Percentiles rank a stretch among this genome's conserved stretches.
phyloP scores from a whole-genome alignment of 75 land plant species.

The Sequoia sempervirens region DNA sequence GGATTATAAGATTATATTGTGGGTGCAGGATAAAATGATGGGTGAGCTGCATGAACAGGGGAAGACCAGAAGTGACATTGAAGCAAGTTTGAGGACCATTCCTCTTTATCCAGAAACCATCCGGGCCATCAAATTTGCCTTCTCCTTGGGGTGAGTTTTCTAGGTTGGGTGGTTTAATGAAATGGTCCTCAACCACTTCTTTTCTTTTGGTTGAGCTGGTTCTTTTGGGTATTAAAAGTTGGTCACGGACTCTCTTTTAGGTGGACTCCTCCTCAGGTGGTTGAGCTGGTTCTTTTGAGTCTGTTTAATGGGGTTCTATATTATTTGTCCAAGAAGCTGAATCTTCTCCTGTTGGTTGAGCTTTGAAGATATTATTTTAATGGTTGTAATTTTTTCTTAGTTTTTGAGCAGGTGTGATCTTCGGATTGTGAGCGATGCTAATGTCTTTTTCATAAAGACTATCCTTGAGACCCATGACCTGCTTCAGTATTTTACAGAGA shows the following conservation, averaged over 20 bases:
- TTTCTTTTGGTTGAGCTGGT: not conserved
- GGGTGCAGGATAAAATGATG: constrained; percentile 75
- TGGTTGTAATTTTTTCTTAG: constrained; percentile 7
- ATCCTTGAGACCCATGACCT: constrained; percentile 54
- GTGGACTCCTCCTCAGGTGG: not conserved
- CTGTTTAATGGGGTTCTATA: not conserved
- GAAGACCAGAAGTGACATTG: constrained; percentile 53
- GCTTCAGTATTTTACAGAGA: constrained; percentile 57
- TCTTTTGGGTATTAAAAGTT: not conserved
- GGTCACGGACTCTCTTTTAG: not conserved
- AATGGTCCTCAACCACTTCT: not conserved
- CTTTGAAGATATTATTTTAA: not conserved
- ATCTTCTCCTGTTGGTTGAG: not conserved
- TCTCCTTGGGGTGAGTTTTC: constrained; percentile 55
- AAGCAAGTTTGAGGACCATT: constrained; percentile 31
- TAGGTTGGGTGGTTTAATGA: not conserved
- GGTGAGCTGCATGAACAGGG: constrained; percentile 57
- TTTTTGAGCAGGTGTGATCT: constrained; percentile 64
- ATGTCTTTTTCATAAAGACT: constrained; percentile 69
- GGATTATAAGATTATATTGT: not conserved
- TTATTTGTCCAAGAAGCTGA: too few relatives aligned
- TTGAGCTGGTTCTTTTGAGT: not conserved
- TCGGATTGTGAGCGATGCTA: constrained; percentile 85
- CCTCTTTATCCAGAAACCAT: constrained; percentile 60
- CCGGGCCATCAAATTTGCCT: constrained; percentile 60